Base-by-base conservation (phyloP, 495 filamentous ascomycete species). In the Glarea lozoyensis region DNA sequence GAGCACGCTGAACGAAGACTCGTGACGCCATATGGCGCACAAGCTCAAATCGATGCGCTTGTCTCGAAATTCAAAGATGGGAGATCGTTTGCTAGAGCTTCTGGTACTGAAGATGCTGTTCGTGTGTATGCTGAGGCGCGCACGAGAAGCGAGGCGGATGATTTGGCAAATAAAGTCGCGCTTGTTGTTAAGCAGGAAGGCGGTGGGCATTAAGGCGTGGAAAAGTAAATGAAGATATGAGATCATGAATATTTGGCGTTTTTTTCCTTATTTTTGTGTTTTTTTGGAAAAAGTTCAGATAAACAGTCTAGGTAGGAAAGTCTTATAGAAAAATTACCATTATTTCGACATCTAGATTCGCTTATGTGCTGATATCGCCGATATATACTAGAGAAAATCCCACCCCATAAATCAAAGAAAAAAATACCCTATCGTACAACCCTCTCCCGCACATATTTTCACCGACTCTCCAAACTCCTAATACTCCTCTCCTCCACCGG, bases 51-150 rank as follows among this genome's bases (percentile, higher is more conserved):
- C 50, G 89, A 97, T 62, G 74, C 76, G 20, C 66, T 84, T 32
- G 88, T 95, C 27, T 82, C 80, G 53, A 94, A 94, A 55, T 94
- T 88, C 62, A 88, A 86, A 58, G 81, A 88, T 49, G 92, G 89
- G 4, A 73, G 92, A 32, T 78, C 83, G 32, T 98, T 98, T 60
- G 92, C 87, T 19, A 79, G 92, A 50, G 87, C 92, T 17, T 88
- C 82, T 48, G 92, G 92, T 25, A 98, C 92, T 1, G 92, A 98
- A 63, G 92, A 98, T 64, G 92, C 88, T 1, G 88, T 95, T 44
- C 72, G 92, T 50, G 89, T 98, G 17, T 98, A 98, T 61, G 88
- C 89, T n/a, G 92, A 98, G 63, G 92, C 92, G 12, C 87, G 84
- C 5, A 88, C 81, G 45, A 77, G 81, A 40, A 78, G 76, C 2